Conservation (phyloP, 345 rosid genomes). For the Tarenaya hassleriana region DNA sequence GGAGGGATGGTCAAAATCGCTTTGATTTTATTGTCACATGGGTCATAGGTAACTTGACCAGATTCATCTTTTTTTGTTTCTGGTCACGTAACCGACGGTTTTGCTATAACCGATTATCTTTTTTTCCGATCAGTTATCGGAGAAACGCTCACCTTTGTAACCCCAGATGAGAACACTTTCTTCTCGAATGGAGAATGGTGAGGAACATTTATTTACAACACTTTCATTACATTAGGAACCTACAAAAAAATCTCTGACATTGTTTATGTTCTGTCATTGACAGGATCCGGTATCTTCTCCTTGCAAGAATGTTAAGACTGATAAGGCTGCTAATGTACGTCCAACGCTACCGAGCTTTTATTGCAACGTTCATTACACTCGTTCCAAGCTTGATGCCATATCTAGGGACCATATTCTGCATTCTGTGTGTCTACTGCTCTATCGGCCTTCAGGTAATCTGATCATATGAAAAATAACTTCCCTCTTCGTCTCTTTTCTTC, state of each 20-base stretch:
- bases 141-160: slow-evolving; percentile 75
- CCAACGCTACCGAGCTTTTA: slow-evolving; percentile 65
- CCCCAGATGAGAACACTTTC: slow-evolving; percentile 56
- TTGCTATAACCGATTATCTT: slow-evolving; percentile 20
- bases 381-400: slow-evolving; percentile 96
- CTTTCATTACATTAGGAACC: neutral
- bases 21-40: slow-evolving; percentile 88
- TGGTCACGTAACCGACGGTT: slow-evolving; percentile 10
- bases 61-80: slow-evolving; percentile 7
- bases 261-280: slow-evolving; percentile 16
- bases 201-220: slow-evolving; percentile 18
- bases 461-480: neutral
- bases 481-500: neutral
- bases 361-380: slow-evolving; percentile 84
- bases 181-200: slow-evolving; percentile 98
- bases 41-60: slow-evolving; percentile 60
- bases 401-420: slow-evolving; percentile 79
- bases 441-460: slow-evolving; percentile 80
- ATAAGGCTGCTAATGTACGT: slow-evolving; percentile 85
- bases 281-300: slow-evolving; percentile 98
- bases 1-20: slow-evolving; percentile 94
- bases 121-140: slow-evolving; percentile 73
- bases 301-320: slow-evolving; percentile 89
- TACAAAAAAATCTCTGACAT: slow-evolving; percentile 7
- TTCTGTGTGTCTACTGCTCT: slow-evolving; percentile 84